Percentiles rank a stretch among this genome's conserved stretches.
Conservation (phyloP, 257 asterid genomes). For the Handroanthus guayacan region DNA sequence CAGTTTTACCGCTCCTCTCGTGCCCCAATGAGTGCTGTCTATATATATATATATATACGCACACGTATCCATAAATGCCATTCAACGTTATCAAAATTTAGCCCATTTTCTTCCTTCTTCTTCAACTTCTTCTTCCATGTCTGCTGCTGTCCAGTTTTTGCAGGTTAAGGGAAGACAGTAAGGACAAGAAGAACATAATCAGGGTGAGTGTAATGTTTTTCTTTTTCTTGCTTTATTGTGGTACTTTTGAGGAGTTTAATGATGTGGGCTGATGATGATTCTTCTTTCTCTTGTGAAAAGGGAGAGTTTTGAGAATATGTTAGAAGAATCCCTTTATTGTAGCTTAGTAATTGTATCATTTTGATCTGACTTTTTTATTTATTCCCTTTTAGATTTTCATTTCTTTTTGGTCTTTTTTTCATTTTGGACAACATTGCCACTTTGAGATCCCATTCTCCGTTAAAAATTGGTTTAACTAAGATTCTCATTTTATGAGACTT, state of each 20-base stretch:
- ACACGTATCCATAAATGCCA: slow-evolving; percentile 49
- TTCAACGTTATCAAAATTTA: slow-evolving; percentile 39
- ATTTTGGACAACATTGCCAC: background rate
- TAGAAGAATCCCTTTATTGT: background rate
- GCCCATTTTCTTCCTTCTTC: slow-evolving; percentile 27
- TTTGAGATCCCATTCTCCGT: background rate
- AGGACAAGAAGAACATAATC: slow-evolving; percentile 4
- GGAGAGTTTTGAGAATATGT: background rate
- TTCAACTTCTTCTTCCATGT: background rate
- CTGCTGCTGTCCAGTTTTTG: slow-evolving; percentile 30
- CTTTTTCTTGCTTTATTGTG: background rate
- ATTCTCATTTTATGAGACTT: background rate
- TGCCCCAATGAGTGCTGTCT: slow-evolving; percentile 47
- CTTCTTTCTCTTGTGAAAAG: background rate
- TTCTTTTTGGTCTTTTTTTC: background rate
- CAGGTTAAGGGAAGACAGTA: background rate
- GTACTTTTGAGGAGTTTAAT: slow-evolving; percentile 9
- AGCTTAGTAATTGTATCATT: background rate
- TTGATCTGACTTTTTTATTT: slow-evolving; percentile 2
- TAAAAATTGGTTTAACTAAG: background rate
- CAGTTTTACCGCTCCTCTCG: slow-evolving; percentile 48
- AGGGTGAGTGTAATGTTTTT: slow-evolving; percentile 14
- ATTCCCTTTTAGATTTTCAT: too few species aligned
- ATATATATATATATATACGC: slow-evolving; percentile 28
- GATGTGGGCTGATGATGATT: background rate